phyloP scores from a whole-genome alignment of 176 grass and related monocot genomes.

The Secale cereale region DNA sequence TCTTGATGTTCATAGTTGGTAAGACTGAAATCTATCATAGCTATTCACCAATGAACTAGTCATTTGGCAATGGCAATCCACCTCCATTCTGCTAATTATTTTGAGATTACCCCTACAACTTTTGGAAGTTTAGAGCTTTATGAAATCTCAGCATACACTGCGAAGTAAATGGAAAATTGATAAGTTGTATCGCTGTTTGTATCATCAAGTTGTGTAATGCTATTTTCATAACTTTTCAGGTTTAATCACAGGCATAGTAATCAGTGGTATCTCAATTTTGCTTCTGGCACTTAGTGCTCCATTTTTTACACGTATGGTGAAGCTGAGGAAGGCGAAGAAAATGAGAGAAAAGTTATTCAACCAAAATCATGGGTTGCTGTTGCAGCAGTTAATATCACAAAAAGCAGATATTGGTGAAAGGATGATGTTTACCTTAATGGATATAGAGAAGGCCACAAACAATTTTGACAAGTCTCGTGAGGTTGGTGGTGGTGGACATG shows the following conservation, averaged over 20 bases:
- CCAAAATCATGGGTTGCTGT: conserved; percentile 46
- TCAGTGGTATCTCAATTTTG: background rate
- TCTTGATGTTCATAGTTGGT: background rate
- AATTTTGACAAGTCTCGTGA: conserved; percentile 38
- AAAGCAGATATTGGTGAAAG: conserved; percentile 42
- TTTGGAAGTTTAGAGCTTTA: background rate
- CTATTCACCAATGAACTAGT: background rate
- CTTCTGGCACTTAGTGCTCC: conserved; percentile 25
- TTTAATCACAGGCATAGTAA: conserved; percentile 37
- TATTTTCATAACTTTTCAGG: conserved; percentile 14
- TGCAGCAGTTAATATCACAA: conserved; percentile 40
- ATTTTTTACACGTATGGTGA: conserved; percentile 30
- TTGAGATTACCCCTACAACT: background rate
- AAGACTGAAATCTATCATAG: background rate
- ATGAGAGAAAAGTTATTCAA: conserved; percentile 37
- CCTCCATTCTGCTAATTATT: background rate
- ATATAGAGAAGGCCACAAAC: conserved; percentile 53
- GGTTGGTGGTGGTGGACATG: conserved; percentile 43
- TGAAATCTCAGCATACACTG: background rate
- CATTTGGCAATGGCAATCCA: background rate
- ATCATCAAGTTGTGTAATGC: background rate
- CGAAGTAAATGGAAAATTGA: background rate
- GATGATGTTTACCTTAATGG: conserved; percentile 40
- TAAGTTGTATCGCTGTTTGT: background rate
- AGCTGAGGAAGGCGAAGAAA: conserved; percentile 21